Evolutionary conservation across 2,329 filamentous ascomycete species (phyloP).

Genomic region (Juglanconis oblonga): DNA sequence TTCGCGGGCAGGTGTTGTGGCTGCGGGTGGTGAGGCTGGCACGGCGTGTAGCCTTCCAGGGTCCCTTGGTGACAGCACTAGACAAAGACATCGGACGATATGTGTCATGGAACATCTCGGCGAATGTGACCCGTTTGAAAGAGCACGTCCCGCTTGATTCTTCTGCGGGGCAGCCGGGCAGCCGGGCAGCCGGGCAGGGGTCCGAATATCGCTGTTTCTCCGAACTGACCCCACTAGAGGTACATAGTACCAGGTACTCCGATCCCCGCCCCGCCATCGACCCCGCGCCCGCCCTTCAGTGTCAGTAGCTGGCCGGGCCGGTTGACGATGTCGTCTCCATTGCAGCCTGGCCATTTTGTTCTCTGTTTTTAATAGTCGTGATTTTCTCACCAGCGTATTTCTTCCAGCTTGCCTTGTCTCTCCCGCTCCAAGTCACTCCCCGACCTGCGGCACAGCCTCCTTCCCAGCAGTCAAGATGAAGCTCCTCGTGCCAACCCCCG

Average conservation of each 20-base stretch:
- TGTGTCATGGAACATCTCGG: not conserved
- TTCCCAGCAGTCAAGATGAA: constrained; percentile 46
- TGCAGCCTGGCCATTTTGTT: no score
- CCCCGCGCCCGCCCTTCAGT: not conserved
- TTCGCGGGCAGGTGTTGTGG: no score
- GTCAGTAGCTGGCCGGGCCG: no score
- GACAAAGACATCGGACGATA: no score
- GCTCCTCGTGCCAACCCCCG: constrained; percentile 63
- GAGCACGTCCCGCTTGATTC: no score
- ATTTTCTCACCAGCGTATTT: not conserved
- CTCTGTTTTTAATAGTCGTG: no score
- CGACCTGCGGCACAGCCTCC: not conserved
- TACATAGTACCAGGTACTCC: no score
- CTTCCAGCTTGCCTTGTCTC: not conserved
- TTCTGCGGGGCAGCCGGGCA: no score
- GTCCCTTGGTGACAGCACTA: no score
- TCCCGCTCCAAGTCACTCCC: not conserved
- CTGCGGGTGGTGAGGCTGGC: no score
- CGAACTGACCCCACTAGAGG: not conserved
- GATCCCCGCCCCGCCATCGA: not conserved
- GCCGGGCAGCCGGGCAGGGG: not conserved
- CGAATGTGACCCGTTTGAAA: not conserved
- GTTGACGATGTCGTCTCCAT: no score
- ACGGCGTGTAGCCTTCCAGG: no score
- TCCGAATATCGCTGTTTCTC: not conserved